Conservation (phyloP, 306 rosid species). For the Quercus parvula region DNA sequence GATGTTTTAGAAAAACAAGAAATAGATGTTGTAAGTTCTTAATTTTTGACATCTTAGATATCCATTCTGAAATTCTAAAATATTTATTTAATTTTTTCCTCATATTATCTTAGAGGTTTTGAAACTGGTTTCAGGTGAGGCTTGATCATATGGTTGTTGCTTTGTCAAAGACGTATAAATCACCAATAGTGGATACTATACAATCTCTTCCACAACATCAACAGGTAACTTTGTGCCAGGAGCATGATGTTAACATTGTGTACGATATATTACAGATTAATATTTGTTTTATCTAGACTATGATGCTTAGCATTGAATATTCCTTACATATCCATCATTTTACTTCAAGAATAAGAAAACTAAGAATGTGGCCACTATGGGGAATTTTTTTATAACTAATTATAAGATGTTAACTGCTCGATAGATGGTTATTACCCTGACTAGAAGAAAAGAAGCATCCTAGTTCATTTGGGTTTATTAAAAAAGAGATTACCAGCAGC, state of each 20-base stretch:
- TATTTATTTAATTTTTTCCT: neutral
- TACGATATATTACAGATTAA: neutral
- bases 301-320: neutral
- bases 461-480: neutral
- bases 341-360: neutral
- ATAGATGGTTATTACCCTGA: too few species aligned
- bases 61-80: neutral
- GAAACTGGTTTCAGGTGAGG: slow-evolving; percentile 61
- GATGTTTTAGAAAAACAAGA: slow-evolving; percentile 32
- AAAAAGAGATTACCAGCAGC: neutral
- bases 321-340: neutral
- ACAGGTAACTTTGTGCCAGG: slow-evolving; percentile 55
- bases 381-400: neutral
- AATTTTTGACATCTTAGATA: neutral
- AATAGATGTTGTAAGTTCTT: slow-evolving; percentile 51
- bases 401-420: neutral
- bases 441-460: too few species aligned
- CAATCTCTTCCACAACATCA: slow-evolving; percentile 96
- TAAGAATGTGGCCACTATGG: neutral
- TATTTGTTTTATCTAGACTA: neutral
- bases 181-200: slow-evolving; percentile 80
- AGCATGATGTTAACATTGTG: neutral
- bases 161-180: slow-evolving; percentile 78
- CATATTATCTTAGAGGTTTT: neutral
- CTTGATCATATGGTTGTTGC: slow-evolving; percentile 83